Evolutionary conservation across 805 yeast genomes (phyloP), one percentile per base, ranked within the genome.

Genomic region (Naumovozyma castellii): DNA sequence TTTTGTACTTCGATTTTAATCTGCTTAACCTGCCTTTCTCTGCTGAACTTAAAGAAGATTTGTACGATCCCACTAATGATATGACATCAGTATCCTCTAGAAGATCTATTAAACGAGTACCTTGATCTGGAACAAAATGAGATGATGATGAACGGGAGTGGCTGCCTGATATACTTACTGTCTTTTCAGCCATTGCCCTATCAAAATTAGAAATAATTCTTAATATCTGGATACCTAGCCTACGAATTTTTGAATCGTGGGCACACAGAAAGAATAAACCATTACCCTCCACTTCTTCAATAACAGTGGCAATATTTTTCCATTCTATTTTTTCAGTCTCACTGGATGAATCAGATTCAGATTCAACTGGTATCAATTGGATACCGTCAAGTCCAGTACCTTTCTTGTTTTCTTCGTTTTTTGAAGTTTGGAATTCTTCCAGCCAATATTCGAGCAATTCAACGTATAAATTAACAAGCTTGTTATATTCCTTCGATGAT

Each of bases 251-350:
- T 33, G 81, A 71, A 54, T 87, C 95, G 49, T 87, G 94, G 1
- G 95, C 84, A 51, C 95, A 84, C 17, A 92, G 65, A 54, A 94
- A 90, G 53, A 85, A 92, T 22, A 92, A 62, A 0, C 96, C 99
- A 54, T 88, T 85, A 0, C 98, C 97, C 61, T 92, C 98, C 8
- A 90, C 84, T 45, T 90, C 97, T 59, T 92, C 97, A 35, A 92
- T 80, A 0, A 84, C 81, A 0, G 95, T 82, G 45, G 85, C 78
- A 14, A 86, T 77, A 35, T 77, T 78, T 48, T 84, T 84, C 72
- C 85, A 69, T 53, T 84, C 90, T 29, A 84, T 59, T 42, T 78
- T 84, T 45, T 82, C 87, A 5, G 71, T 62, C n/a, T 57, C 59
- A 5, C 54, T 51, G 15, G 48, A 43, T 4, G 56, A 59, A 4